Percentiles rank a stretch among this genome's conserved stretches.
Conservation (phyloP, 2,329 filamentous ascomycete genomes). For the Camillea tinctor region DNA sequence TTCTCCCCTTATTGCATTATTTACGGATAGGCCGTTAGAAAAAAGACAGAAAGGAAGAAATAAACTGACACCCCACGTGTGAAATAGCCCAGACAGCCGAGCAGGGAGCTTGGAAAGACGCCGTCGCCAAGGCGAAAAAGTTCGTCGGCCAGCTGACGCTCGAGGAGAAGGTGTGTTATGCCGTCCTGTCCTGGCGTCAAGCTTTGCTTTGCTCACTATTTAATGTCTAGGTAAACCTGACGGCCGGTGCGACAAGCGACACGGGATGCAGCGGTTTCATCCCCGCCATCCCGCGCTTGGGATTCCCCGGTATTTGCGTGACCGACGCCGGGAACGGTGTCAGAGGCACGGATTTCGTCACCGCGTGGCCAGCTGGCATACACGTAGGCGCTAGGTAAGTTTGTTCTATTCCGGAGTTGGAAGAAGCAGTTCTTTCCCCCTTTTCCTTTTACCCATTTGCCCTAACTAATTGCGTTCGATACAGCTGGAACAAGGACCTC, state of each 20-base stretch:
- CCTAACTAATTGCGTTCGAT: conserved; percentile 28
- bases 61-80: not conserved
- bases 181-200: not conserved
- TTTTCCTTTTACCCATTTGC: too few species aligned
- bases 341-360: conserved; percentile 16
- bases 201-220: too few species aligned
- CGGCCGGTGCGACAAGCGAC: conserved; percentile 7
- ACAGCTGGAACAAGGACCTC: conserved; percentile 62
- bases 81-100: conserved; percentile 5
- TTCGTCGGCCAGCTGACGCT: conserved; percentile 65
- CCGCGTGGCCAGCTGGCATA: conserved; percentile 12
- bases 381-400: conserved; percentile 17
- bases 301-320: conserved; percentile 17
- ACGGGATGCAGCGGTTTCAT: conserved; percentile 19
- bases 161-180: conserved; percentile 50
- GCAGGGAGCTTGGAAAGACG: conserved; percentile 49
- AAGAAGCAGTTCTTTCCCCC: too few species aligned
- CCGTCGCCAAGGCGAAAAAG: conserved; percentile 58
- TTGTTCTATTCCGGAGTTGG: not conserved
- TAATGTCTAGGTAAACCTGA: conserved; percentile 11
- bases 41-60: too few species aligned
- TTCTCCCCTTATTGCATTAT: not conserved
- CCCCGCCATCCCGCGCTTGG: conserved; percentile 12
- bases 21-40: too few species aligned
- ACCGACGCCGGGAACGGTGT: conserved; percentile 16